These are phyloP conservation scores for Guyanaporus albipodus DNA, from an alignment of 768 basidiomycete genomes.

Conservation along the genomic window DNA sequence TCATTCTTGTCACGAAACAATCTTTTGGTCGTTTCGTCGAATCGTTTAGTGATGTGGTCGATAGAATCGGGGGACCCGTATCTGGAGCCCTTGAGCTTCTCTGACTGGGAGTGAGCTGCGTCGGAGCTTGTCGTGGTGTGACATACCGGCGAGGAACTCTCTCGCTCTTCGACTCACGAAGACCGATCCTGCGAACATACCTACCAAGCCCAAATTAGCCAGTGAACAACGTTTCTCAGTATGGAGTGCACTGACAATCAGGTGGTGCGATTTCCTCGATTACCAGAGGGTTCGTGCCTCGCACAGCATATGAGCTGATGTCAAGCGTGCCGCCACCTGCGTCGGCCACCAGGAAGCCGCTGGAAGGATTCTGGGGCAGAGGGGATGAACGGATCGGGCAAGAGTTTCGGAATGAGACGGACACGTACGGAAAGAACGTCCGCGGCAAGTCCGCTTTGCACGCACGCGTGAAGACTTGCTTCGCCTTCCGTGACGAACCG, in stretches of 20 bases:
- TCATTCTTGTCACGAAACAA: conserved; percentile 68
- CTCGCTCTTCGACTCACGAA: conserved; percentile 76
- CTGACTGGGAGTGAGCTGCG: conserved; percentile 34
- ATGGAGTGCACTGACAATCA: conserved; percentile 51
- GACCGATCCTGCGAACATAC: conserved; percentile 78
- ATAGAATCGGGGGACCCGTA: conserved; percentile 69
- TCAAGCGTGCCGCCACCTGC: conserved; percentile 81
- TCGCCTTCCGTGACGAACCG: conserved; percentile 82
- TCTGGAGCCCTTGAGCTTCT: conserved; percentile 67
- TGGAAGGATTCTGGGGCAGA: conserved; percentile 56
- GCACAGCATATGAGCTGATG: conserved; percentile 76
- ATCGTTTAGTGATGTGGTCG: conserved; percentile 75
- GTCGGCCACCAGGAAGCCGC: conserved; percentile 75
- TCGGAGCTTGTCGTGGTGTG: not conserved
- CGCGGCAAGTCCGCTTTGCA: conserved; percentile 70
- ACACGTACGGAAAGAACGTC: conserved; percentile 67
- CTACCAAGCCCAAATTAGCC: conserved; percentile 33
- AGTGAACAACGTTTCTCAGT: not conserved
- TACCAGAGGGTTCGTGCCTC: conserved; percentile 61
- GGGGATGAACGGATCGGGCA: conserved; percentile 3
- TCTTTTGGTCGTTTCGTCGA: conserved; percentile 81
- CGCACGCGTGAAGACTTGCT: conserved; percentile 78
- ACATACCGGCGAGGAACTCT: conserved; percentile 64
- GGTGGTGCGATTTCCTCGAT: conserved; percentile 84
- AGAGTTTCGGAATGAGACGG: not conserved